A percentile compares a stretch with the other conserved stretches of the same genome.
These are phyloP conservation scores for Alternaria postmessia DNA, from an alignment of 2,329 filamentous ascomycete genomes.

Conservation along the genomic window DNA sequence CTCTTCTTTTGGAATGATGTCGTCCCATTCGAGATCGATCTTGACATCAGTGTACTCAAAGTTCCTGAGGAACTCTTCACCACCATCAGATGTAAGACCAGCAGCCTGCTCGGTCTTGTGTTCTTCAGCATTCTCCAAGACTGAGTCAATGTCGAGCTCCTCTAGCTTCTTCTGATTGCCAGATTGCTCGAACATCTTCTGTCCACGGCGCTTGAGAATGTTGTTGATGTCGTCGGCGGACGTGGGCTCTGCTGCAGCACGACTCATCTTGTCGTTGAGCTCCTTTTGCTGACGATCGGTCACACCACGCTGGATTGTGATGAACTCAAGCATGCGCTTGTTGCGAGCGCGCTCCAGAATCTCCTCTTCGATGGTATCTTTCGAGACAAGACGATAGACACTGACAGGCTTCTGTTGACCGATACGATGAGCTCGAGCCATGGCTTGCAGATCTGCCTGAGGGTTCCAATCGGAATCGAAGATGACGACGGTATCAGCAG, in stretches of 20 bases:
- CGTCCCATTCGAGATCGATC: conserved; percentile 94
- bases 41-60: conserved; percentile 98
- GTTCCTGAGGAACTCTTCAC: conserved; percentile 90
- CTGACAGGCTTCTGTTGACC: conserved; percentile 96
- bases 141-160: conserved; percentile 96
- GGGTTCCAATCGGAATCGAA: conserved; percentile 99
- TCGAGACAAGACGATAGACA: conserved; percentile 94
- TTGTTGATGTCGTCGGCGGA: conserved; percentile 95
- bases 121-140: conserved; percentile 95
- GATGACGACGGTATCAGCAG: conserved; percentile 94
- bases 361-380: conserved; percentile 98
- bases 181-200: conserved; percentile 98
- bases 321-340: conserved; percentile 95
- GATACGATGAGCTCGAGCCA: conserved; percentile 97
- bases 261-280: conserved; percentile 71
- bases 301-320: conserved; percentile 95
- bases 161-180: conserved; percentile 96
- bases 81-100: conserved; percentile 92
- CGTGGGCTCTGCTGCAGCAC: conserved; percentile 78
- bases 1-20: conserved; percentile 95
- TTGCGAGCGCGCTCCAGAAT: conserved; percentile 95
- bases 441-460: conserved; percentile 95
- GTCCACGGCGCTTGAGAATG: conserved; percentile 96
- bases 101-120: conserved; percentile 96
- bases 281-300: conserved; percentile 92